phyloP scores from a whole-genome alignment of 768 basidiomycete species.

The Boletus rubroflammeus region DNA sequence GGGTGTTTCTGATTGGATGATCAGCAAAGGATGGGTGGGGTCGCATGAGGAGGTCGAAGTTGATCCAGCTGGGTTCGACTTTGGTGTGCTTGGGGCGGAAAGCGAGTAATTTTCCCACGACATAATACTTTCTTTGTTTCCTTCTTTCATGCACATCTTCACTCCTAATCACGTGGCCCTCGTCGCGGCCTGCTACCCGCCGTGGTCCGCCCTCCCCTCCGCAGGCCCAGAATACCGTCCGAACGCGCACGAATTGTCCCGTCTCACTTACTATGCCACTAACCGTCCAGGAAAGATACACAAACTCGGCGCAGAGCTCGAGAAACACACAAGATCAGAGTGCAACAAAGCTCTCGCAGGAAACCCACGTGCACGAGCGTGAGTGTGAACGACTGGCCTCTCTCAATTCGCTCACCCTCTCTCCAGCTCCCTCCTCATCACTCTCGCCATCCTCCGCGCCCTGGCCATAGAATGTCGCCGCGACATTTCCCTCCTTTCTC shows the following conservation, averaged over 20 bases:
- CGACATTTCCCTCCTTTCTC: slow-evolving; percentile 73
- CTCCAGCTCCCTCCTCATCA: slow-evolving; percentile 70
- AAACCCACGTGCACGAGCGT: slow-evolving; percentile 79
- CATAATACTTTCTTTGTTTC: fast-evolving
- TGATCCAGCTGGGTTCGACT: slow-evolving; percentile 46
- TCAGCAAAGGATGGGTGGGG: slow-evolving; percentile 61
- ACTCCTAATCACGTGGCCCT: slow-evolving; percentile 82
- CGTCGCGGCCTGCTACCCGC: slow-evolving; percentile 83
- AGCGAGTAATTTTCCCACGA: slow-evolving; percentile 38
- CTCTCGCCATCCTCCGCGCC: slow-evolving; percentile 76
- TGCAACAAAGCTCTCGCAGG: slow-evolving; percentile 63
- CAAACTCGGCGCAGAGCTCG: slow-evolving; percentile 72
- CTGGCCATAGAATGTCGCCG: slow-evolving; percentile 84
- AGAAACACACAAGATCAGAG: slow-evolving; percentile 67
- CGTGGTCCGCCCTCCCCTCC: slow-evolving; percentile 66
- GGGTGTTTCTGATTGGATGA: slow-evolving; percentile 70
- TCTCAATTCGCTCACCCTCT: not conserved
- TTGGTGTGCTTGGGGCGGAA: slow-evolving; percentile 52
- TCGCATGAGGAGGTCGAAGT: slow-evolving; percentile 50
- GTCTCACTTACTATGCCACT: slow-evolving; percentile 81
- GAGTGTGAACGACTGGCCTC: slow-evolving; percentile 55
- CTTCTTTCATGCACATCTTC: slow-evolving; percentile 62
- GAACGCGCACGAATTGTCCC: slow-evolving; percentile 81
- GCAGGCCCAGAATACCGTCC: slow-evolving; percentile 76
- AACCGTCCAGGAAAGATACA: slow-evolving; percentile 78